Evolutionary conservation across 164 flowering plant genomes (phyloP).

Genomic region (Cinnamomum micranthum): DNA sequence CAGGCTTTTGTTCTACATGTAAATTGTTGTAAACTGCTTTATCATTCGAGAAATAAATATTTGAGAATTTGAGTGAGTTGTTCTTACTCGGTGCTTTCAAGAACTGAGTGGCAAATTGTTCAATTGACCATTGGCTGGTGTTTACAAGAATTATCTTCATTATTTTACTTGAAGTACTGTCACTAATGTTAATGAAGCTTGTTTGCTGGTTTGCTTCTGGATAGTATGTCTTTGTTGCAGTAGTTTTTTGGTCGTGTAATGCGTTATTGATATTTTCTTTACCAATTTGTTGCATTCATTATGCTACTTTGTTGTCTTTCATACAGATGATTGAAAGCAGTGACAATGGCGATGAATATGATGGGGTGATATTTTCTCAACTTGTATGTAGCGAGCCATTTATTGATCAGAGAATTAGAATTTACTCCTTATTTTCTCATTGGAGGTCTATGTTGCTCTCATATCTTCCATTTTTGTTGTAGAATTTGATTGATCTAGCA

Average conservation of each 20-base stretch:
- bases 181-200: not conserved
- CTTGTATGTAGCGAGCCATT: constrained; percentile 51
- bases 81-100: no score
- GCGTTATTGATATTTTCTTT: not conserved
- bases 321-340: constrained; percentile 98
- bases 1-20: no score
- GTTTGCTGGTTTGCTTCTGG: not conserved
- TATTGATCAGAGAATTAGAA: not conserved
- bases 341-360: constrained; percentile 91
- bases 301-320: not conserved
- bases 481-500: constrained; percentile 98
- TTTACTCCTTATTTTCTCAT: not conserved
- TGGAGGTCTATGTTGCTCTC: not conserved
- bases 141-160: no score
- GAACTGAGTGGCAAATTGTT: no score
- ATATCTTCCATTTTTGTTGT: constrained; percentile 11
- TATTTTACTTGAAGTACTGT: no score
- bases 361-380: constrained; percentile 96
- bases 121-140: no score
- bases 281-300: not conserved
- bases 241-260: not conserved
- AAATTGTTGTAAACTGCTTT: no score
- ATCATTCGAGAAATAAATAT: no score
- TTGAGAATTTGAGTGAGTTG: no score
- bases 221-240: not conserved